These are phyloP conservation scores for Phytopythium mirpurense DNA, from an alignment of 352 stramenopile species.

Conservation along the genomic window DNA sequence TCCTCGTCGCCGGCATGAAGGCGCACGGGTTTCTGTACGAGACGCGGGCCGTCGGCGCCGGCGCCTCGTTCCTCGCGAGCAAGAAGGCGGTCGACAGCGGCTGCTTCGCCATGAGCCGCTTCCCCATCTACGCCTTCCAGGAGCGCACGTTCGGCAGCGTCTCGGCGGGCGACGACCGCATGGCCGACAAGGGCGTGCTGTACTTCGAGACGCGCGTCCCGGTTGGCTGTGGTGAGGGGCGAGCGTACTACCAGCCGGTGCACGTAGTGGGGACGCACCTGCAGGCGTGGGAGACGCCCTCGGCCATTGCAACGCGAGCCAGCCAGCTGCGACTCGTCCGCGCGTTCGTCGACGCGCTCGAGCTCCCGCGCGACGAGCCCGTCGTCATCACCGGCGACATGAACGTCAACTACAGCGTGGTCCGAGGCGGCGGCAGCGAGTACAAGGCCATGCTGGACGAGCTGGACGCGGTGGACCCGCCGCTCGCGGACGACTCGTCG, in stretches of 20 bases:
- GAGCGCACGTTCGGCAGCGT: conserved; percentile 57
- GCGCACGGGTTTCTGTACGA: conserved; percentile 58
- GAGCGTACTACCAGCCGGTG: conserved; percentile 24
- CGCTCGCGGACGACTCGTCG: conserved; percentile 21
- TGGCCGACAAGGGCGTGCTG: conserved; percentile 59
- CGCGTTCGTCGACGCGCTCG: conserved; percentile 42
- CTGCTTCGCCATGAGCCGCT: conserved; percentile 67
- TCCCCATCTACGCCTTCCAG: conserved; percentile 45
- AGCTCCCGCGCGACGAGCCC: conserved; percentile 35
- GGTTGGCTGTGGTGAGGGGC: background rate
- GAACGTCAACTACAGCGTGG: conserved; percentile 47
- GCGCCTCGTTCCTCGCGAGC: conserved; percentile 35
- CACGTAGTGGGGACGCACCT: conserved; percentile 65
- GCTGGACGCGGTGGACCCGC: conserved; percentile 29
- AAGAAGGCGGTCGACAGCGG: conserved; percentile 63
- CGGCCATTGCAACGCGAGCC: conserved; percentile 30
- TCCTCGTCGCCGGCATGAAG: conserved; percentile 62
- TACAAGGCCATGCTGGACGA: conserved; percentile 46
- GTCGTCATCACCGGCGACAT: conserved; percentile 57
- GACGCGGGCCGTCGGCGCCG: conserved; percentile 50
- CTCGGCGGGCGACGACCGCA: conserved; percentile 48
- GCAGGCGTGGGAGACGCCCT: conserved; percentile 56
- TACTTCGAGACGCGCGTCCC: conserved; percentile 47
- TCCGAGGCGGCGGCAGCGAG: conserved; percentile 12
- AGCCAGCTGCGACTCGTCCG: conserved; percentile 39